Conservation (phyloP, 23 red algal species). For the Gracilariopsis chorda region DNA sequence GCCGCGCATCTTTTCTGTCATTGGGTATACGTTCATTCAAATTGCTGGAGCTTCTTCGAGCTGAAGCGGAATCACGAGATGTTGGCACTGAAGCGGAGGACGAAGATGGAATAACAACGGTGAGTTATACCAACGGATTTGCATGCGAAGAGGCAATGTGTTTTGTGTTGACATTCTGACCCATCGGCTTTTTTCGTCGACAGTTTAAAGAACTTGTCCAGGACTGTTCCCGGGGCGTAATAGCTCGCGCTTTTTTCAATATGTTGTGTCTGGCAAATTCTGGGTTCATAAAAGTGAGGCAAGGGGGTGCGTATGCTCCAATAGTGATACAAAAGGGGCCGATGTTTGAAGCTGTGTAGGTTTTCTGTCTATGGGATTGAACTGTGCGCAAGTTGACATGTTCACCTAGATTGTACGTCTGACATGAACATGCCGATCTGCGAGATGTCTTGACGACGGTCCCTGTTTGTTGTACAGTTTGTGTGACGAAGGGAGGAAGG, state of each 20-base stretch:
- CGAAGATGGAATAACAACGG: constrained; percentile 8
- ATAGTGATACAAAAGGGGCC: constrained; percentile 5
- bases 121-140: neutral
- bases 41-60: constrained; percentile 32
- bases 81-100: neutral
- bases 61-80: neutral
- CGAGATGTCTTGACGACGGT: too few species aligned
- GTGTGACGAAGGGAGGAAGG: too few species aligned
- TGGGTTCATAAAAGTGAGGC: constrained; percentile 17
- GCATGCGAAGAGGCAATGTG: neutral
- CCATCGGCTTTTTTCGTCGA: too few species aligned
- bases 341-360: constrained; percentile 33
- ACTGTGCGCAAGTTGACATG: too few species aligned
- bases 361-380: too few species aligned
- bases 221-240: constrained; percentile 29
- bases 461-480: too few species aligned
- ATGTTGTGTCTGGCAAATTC: constrained; percentile 30
- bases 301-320: constrained; percentile 15
- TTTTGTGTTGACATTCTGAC: neutral
- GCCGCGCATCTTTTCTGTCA: neutral
- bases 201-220: constrained; percentile 31
- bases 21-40: constrained; percentile 37
- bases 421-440: too few species aligned
- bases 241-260: constrained; percentile 42
- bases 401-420: too few species aligned